A percentile compares a stretch with the other conserved stretches of the same genome.
These are phyloP conservation scores for Hypoxylon cercidicola DNA, from an alignment of 495 filamentous ascomycete species.

Conservation along the genomic window DNA sequence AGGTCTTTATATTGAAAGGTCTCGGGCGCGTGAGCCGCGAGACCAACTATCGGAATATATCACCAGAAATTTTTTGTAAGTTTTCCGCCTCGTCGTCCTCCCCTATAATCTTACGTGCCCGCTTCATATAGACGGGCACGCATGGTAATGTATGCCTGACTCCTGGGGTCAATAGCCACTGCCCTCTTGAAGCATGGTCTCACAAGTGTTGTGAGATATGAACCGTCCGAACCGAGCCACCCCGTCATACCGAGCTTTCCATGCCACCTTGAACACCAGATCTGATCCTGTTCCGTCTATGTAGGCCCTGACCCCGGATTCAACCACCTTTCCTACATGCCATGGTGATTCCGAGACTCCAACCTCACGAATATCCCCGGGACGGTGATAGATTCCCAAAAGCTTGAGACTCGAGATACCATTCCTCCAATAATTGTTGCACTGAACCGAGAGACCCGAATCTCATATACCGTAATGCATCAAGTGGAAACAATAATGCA, in stretches of 20 bases:
- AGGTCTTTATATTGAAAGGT: slow-evolving; percentile 41
- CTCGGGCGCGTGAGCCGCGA: slow-evolving; percentile 9
- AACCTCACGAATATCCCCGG: slow-evolving; percentile 8
- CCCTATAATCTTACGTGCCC: slow-evolving; percentile 4
- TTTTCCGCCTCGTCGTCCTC: slow-evolving; percentile 21
- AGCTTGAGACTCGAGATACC: slow-evolving; percentile 25
- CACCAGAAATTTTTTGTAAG: slow-evolving; percentile 43
- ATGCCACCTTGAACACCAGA: slow-evolving; percentile 32
- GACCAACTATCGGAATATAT: slow-evolving; percentile 38
- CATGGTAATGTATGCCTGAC: neutral
- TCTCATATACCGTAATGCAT: slow-evolving; percentile 43
- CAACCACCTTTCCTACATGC: slow-evolving; percentile 29
- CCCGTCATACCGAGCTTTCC: slow-evolving; percentile 25
- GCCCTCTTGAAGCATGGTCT: slow-evolving; percentile 19
- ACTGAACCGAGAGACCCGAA: slow-evolving; percentile 28
- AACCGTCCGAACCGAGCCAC: slow-evolving; percentile 21
- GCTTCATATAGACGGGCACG: slow-evolving; percentile 3
- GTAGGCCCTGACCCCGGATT: slow-evolving; percentile 36
- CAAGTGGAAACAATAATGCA: slow-evolving; percentile 29
- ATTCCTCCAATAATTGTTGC: slow-evolving; percentile 28
- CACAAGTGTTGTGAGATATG: slow-evolving; percentile 10
- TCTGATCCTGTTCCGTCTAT: slow-evolving; percentile 37
- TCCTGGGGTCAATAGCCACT: neutral
- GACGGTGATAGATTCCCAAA: slow-evolving; percentile 17
- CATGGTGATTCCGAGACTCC: slow-evolving; percentile 19